Evolutionary conservation across 495 filamentous ascomycete genomes (phyloP), one percentile per base, ranked within the genome.

Genomic region (Physcia stellaris): DNA sequence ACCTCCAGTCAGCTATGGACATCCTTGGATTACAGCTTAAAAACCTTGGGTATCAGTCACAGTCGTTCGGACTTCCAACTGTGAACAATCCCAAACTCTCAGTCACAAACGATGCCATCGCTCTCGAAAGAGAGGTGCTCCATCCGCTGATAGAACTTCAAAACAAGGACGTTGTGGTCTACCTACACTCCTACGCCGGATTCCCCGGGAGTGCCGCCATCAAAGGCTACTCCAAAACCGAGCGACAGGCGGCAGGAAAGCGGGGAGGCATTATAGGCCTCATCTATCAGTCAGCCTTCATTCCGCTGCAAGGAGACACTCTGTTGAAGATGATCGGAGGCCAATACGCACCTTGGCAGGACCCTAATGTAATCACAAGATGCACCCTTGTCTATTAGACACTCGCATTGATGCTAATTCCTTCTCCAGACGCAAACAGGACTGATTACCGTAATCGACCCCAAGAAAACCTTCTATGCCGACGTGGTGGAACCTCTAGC

Each of bases 121-220:
- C 38, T 9, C 24, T 45, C 1, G 48, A 55, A 23, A 32, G 45
- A 12, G 36, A 46, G 6, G 45, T 33, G 19, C 49, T 61, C 11
- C 36, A 23, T 16, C 31, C 45, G 10, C 18, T 55, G 5, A 43
- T 59, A 1, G 55, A 54, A 24, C 43, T 56, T 30, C 42, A 53
- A 23, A 51, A 46, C 18, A 50, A 58, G n/a, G 54, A 62, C 16
- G 43, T 64, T 4, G 23, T 63, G 4, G 27, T 64, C 0, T 54
- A 59, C 7, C 35, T 61, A 6, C 61, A 67, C 43, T 62, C 58
- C 0, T 58, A 55, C 15, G 63, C 52, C 18, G 61, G 60, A 1
- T 53, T 62, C 24, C 22, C 55, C 13, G 60, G 54, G 11, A 52
- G 49, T 17, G 51, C 49, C 11, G 63, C 60, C 9, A 53, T 54